Percentiles rank a stretch among this genome's conserved stretches.
These are phyloP conservation scores for Hamamelis virginiana DNA, from an alignment of 164 flowering plant genomes.

Conservation along the genomic window DNA sequence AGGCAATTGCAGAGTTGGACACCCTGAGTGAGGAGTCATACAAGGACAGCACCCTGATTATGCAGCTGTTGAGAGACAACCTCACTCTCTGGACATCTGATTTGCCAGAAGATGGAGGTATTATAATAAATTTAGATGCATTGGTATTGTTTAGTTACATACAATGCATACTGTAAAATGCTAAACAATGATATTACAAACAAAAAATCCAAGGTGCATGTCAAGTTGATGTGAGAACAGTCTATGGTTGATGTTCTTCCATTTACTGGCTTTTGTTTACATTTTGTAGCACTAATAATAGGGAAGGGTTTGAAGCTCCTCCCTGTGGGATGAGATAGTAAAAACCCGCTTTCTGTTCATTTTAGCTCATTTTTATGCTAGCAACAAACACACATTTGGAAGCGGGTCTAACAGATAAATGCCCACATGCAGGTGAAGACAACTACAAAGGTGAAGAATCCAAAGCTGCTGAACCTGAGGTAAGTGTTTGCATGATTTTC, in stretches of 20 bases:
- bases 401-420: background rate
- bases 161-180: background rate
- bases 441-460: conserved; percentile 53
- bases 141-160: background rate
- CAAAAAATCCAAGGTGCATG: background rate
- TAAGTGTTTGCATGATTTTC: conserved; percentile 9
- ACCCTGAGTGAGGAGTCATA: conserved; percentile 85
- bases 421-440: conserved; percentile 51
- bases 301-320: background rate
- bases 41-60: conserved; percentile 89
- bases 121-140: background rate
- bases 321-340: too few species aligned
- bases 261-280: background rate
- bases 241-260: background rate
- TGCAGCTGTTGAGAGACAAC: conserved; percentile 92
- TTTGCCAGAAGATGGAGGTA: conserved; percentile 89
- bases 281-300: background rate
- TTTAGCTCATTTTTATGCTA: background rate
- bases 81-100: conserved; percentile 96
- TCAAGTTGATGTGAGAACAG: background rate
- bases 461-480: conserved; percentile 49
- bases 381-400: background rate
- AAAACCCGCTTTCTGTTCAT: background rate
- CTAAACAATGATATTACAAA: background rate
- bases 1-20: conserved; percentile 90